These are phyloP conservation scores for Dictyophora rubrovolvata DNA, from an alignment of 768 basidiomycete genomes.

Conservation along the genomic window DNA sequence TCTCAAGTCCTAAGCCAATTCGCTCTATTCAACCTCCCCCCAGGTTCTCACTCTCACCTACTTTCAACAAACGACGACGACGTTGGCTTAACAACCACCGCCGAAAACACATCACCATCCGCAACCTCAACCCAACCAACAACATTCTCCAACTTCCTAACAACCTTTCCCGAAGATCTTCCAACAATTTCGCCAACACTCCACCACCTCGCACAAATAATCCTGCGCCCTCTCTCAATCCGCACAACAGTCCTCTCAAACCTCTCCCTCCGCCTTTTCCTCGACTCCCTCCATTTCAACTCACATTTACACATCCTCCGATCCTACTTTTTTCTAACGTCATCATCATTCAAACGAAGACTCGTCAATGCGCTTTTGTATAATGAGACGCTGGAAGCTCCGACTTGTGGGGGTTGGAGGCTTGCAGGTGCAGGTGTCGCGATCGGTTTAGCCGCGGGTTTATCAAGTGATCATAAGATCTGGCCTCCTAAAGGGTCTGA, in stretches of 20 bases:
- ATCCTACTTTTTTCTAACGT: slow-evolving; percentile 65
- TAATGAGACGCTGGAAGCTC: slow-evolving; percentile 42
- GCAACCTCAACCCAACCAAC: slow-evolving; percentile 17
- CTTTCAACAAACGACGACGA: slow-evolving; percentile 16
- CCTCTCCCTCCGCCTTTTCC: slow-evolving; percentile 56
- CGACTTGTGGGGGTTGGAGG: not conserved
- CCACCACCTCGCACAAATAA: slow-evolving; percentile 47
- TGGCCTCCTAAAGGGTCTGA: slow-evolving; percentile 89
- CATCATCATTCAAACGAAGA: slow-evolving; percentile 61
- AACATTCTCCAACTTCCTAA: slow-evolving; percentile 39
- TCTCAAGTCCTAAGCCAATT: slow-evolving; percentile 35
- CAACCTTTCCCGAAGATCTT: slow-evolving; percentile 45
- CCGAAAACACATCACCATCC: slow-evolving; percentile 13
- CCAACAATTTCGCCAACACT: slow-evolving; percentile 60
- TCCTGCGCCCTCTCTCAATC: slow-evolving; percentile 48
- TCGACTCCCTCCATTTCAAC: slow-evolving; percentile 58
- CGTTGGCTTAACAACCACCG: slow-evolving; percentile 11
- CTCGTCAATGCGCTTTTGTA: slow-evolving; percentile 69
- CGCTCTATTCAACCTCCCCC: slow-evolving; percentile 55
- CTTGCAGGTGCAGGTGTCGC: slow-evolving; percentile 13
- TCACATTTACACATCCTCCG: slow-evolving; percentile 60
- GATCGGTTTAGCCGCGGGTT: slow-evolving; percentile 59
- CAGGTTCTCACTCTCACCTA: slow-evolving; percentile 29
- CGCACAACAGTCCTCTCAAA: slow-evolving; percentile 58
- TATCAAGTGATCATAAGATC: slow-evolving; percentile 53